Evolutionary conservation across 2,329 filamentous ascomycete species (phyloP).

Genomic region (Apiospora koreana): DNA sequence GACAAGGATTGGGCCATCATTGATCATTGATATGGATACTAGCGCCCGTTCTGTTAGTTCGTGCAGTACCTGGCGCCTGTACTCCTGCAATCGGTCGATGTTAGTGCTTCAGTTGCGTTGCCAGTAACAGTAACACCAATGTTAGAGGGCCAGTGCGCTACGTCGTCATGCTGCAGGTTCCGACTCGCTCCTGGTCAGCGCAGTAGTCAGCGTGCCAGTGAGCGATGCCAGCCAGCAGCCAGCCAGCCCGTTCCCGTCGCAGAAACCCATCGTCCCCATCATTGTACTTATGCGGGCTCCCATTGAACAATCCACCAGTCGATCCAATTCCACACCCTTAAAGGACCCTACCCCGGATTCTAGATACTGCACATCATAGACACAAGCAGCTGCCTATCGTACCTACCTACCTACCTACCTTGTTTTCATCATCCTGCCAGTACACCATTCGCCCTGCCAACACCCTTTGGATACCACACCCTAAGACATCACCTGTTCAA

Average conservation of each 20-base stretch:
- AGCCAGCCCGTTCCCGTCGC: neutral
- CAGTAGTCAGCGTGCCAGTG: neutral
- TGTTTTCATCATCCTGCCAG: neutral
- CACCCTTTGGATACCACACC: neutral
- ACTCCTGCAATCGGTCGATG: too few species aligned
- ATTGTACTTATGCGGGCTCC: conserved; percentile 4
- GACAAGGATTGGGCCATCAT: neutral
- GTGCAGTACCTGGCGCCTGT: neutral
- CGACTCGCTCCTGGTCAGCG: neutral
- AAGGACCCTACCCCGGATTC: conserved; percentile 4
- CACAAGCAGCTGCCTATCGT: neutral
- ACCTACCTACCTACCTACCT: neutral
- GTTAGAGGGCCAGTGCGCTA: neutral
- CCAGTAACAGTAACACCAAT: neutral
- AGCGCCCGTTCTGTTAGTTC: too few species aligned
- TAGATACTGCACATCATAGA: neutral
- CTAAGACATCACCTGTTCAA: neutral
- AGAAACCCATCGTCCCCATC: conserved; percentile 2
- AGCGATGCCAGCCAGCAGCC: too few species aligned
- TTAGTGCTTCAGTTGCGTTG: too few species aligned
- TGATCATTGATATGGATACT: too few species aligned
- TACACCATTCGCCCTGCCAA: neutral
- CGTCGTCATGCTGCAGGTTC: neutral
- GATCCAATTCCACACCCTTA: neutral
- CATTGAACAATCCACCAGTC: conserved; percentile 8